phyloP scores from a whole-genome alignment of 1,139 yeast species.

The Suhomyces bribrorum region DNA sequence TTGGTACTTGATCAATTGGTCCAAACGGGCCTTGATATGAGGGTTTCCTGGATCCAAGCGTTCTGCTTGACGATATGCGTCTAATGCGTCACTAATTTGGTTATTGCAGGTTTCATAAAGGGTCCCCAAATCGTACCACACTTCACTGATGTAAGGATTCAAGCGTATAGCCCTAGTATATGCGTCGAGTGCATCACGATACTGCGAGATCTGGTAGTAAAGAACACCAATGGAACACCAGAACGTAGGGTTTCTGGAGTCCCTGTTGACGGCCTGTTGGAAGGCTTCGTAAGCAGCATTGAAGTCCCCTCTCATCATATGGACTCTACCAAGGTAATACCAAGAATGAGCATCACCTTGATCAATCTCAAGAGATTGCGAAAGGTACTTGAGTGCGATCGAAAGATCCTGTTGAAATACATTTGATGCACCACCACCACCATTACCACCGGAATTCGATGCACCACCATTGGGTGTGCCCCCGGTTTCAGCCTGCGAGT shows the following conservation, averaged over 20 bases:
- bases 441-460: neutral
- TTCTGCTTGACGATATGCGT: slow-evolving; percentile 95
- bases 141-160: slow-evolving; percentile 94
- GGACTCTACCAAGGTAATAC: slow-evolving; percentile 95
- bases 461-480: slow-evolving; percentile 29
- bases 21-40: slow-evolving; percentile 89
- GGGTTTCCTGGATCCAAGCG: slow-evolving; percentile 92
- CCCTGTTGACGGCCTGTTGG: slow-evolving; percentile 97
- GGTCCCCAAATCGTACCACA: slow-evolving; percentile 98
- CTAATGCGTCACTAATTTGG: slow-evolving; percentile 91
- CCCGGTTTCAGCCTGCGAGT: slow-evolving; percentile 67
- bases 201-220: slow-evolving; percentile 93
- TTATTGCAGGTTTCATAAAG: slow-evolving; percentile 95
- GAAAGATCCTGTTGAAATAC: slow-evolving; percentile 68
- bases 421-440: slow-evolving; percentile 38
- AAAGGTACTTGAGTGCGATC: slow-evolving; percentile 75
- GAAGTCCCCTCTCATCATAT: slow-evolving; percentile 93
- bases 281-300: slow-evolving; percentile 96
- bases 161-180: slow-evolving; percentile 94
- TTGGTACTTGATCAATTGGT: slow-evolving; percentile 75
- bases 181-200: slow-evolving; percentile 95
- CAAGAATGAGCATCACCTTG: slow-evolving; percentile 92
- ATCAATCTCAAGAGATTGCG: slow-evolving; percentile 87
- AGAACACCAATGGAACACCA: slow-evolving; percentile 99
- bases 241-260: slow-evolving; percentile 93